Conservation (phyloP, 345 rosid species). For the Populus ilicifolia region DNA sequence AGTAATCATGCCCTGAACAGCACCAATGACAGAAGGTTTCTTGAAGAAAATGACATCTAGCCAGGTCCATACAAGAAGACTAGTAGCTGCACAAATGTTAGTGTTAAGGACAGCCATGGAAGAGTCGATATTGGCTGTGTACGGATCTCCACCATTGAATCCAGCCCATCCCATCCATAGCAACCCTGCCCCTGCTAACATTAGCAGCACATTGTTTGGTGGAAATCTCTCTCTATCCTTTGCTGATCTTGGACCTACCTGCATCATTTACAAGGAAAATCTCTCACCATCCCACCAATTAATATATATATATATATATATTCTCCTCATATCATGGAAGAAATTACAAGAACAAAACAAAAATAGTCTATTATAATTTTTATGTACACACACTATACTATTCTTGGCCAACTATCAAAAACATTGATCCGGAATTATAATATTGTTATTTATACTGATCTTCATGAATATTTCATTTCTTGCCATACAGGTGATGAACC, state of each 20-base stretch:
- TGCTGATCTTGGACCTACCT: constrained; percentile 48
- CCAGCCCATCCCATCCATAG: constrained; percentile 64
- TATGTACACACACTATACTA: too few relatives aligned
- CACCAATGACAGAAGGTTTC: constrained; percentile 52
- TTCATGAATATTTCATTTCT: too few relatives aligned
- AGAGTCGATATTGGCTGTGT: constrained; percentile 40
- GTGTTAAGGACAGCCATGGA: constrained; percentile 52
- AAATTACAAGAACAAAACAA: background rate
- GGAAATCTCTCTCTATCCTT: constrained; percentile 48
- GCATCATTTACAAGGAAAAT: background rate
- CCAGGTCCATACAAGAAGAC: constrained; percentile 52
- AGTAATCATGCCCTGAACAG: constrained; percentile 56
- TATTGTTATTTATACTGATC: too few relatives aligned
- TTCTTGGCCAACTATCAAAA: too few relatives aligned
- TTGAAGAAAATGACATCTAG: constrained; percentile 51
- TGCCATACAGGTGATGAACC: too few relatives aligned
- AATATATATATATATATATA: too few relatives aligned
- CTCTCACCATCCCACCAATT: background rate
- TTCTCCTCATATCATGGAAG: background rate
- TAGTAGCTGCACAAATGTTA: constrained; percentile 51
- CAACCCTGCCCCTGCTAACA: constrained; percentile 46
- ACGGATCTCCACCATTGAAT: constrained; percentile 54
- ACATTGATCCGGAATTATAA: too few relatives aligned
- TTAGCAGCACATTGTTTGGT: constrained; percentile 39
- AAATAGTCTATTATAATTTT: too few relatives aligned